Evolutionary conservation across 495 filamentous ascomycete species (phyloP).

Genomic region (Penicillium alfredii): DNA sequence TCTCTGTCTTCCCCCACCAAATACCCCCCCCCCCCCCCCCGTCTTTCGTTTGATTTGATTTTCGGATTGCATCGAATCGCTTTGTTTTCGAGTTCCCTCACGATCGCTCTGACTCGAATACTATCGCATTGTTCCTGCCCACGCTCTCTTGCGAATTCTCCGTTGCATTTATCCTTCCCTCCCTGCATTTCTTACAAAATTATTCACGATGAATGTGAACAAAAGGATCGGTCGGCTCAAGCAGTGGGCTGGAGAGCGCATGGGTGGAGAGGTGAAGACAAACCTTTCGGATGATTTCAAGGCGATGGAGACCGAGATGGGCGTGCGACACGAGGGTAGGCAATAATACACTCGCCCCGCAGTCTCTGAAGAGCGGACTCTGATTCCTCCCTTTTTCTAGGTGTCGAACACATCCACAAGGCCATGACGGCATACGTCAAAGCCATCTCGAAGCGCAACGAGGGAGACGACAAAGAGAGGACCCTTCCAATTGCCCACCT

Average conservation of each 20-base stretch:
- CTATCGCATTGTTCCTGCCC: too few relatives aligned
- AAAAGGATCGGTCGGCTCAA: constrained; percentile 95
- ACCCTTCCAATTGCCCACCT: constrained; percentile 72
- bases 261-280: constrained; percentile 91
- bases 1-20: too few relatives aligned
- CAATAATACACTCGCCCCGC: background rate
- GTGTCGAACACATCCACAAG: constrained; percentile 85
- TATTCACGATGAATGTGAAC: constrained; percentile 74
- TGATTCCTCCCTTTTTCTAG: too few relatives aligned
- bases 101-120: too few relatives aligned
- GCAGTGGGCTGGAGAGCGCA: constrained; percentile 97
- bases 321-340: constrained; percentile 81
- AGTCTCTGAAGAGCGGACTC: too few relatives aligned
- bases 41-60: too few relatives aligned
- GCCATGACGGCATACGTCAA: constrained; percentile 89
- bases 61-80: too few relatives aligned
- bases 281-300: constrained; percentile 90
- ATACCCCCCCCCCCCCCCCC: too few relatives aligned
- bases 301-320: constrained; percentile 88
- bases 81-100: too few relatives aligned
- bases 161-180: constrained; percentile 1
- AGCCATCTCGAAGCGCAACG: constrained; percentile 78
- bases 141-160: constrained; percentile 7
- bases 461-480: constrained; percentile 82
- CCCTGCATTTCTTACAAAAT: background rate